Evolutionary conservation across 1,284 basidiomycete species (phyloP), one percentile per base, ranked within the genome.

Genomic region (Naganishia albida): DNA sequence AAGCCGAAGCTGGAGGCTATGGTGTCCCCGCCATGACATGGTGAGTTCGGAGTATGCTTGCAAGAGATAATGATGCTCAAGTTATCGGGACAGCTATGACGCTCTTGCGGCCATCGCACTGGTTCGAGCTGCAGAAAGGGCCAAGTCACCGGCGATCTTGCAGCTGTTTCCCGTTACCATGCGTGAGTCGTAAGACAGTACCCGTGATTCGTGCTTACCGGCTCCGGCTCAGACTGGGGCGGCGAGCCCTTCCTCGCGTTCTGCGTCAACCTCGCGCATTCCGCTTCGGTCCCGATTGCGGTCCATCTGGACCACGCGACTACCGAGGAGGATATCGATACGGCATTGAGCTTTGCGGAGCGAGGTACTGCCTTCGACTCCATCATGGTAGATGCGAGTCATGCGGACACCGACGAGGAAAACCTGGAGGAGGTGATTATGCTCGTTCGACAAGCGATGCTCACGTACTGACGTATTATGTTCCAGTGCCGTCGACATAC

Each of bases 281-380:
- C 67, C 23, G 81, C 80, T 6, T 72, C 76, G 2, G 78, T 82
- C n/a, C 76, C 77, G 8, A 77, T 81, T 30, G 71, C 75, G 55
- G 74, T 81, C 48, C 75, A 82, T 73, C 70, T 80, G 67, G 73
- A 81, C 72, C 71, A 81, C 69, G 80, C 81, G 13, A 81, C 81
- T 56, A 79, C 80, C 67, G 77, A 75, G 39, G 79, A 78, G 54
- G 75, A 79, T 53, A 79, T 82, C 44, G 79, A 80, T 59, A 75
- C 78, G 16, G 78, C 80, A 0, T 71, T 80, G 51, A 71, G 71
- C 38, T 74, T 77, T 25, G 78, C 77, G 4, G 78, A 80, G 67
- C 64, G 74, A 44, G 78, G 78, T 15, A 75, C 77, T 55, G 72
- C 73, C 49, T 79, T 80, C 55, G 78, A 80, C 69, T 73, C 71